Base-by-base conservation (phyloP, 495 filamentous ascomycete species). In the Tuber aestivum region DNA sequence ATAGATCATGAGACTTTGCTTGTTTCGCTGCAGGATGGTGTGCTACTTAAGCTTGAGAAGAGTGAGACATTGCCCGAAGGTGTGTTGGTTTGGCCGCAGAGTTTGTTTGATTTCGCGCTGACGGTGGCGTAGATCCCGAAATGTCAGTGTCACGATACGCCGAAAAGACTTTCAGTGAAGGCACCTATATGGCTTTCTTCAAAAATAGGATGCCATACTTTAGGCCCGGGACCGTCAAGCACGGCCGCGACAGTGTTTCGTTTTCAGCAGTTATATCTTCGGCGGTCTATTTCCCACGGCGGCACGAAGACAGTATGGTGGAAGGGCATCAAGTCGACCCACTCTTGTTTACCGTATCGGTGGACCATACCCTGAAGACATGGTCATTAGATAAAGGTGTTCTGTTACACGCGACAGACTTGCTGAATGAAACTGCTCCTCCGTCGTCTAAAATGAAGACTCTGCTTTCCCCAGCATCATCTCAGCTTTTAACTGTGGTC, bases 361-460 rank as follows among this genome's bases (percentile, higher is more conserved):
- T 97, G 61, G 92, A 98, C 77, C 94, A 98, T 80, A 91, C 89
- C 3, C 84, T 99, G 80, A 91, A 92, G 81, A 89, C 93, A 41
- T 97, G 94, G 95, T 95, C 95, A 79, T 85, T 93, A 27, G 85
- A 87, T 3, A 91, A 88, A 42, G 93, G 93, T 72, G 91, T 89
- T 81, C 87, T 92, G 69, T 88, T 91, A 0, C 88, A 90, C 71
- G 89, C 90, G 21, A 89, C 88, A 80, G 94, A 97, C 84, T 87
- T 97, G 38, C 82, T 94, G 65, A 88, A 86, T 77, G 72, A 84
- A 77, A 37, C 83, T 76, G 85, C 87, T 14, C 82, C 75, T 27
- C 56, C 78, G 40, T 73, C 78, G 12, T 70, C 76, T n/a, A 83
- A 76, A 14, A 86, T 74, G 81, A 89, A 79, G 84, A 87, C 75